These are phyloP conservation scores for Trichophyton equinum DNA, from an alignment of 2,329 filamentous ascomycete species.

Conservation along the genomic window DNA sequence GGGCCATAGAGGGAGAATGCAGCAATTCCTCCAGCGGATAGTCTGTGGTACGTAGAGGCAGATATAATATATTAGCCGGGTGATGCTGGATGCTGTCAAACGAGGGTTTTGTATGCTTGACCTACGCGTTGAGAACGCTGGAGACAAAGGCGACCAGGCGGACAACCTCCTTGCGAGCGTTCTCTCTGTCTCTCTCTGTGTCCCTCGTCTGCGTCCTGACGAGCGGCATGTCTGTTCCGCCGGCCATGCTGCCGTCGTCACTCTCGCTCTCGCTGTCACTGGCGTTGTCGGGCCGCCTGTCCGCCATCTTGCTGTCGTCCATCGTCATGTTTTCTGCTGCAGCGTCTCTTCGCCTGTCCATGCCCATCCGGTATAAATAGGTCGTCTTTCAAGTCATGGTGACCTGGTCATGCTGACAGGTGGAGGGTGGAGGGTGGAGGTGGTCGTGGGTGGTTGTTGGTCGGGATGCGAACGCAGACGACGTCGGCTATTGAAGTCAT, in stretches of 20 bases:
- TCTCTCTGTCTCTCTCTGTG: constrained; percentile 42
- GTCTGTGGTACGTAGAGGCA: constrained; percentile 23
- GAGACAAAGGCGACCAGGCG: constrained; percentile 47
- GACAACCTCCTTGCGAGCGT: constrained; percentile 40
- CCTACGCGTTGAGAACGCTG: constrained; percentile 48
- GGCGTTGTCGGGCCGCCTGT: not conserved
- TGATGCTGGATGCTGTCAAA: not conserved
- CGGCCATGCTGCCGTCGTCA: constrained; percentile 37
- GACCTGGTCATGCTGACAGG: not conserved
- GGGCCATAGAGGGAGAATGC: constrained; percentile 91
- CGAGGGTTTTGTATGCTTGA: not conserved
- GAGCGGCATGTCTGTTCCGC: constrained; percentile 37
- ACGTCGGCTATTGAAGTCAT: not conserved
- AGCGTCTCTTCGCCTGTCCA: not conserved
- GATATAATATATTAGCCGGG: constrained; percentile 3
- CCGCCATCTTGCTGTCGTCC: not conserved
- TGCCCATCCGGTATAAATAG: not conserved
- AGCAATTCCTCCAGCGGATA: constrained; percentile 83
- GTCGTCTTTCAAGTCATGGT: not conserved
- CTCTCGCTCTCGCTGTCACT: constrained; percentile 3
- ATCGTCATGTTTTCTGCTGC: not conserved
- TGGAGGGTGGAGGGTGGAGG: not conserved
- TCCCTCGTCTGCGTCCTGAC: constrained; percentile 20
- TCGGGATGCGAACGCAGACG: not conserved
- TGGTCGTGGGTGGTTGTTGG: not conserved